phyloP scores from a whole-genome alignment of 2,329 filamentous ascomycete genomes.

The Davidsoniella virescens region DNA sequence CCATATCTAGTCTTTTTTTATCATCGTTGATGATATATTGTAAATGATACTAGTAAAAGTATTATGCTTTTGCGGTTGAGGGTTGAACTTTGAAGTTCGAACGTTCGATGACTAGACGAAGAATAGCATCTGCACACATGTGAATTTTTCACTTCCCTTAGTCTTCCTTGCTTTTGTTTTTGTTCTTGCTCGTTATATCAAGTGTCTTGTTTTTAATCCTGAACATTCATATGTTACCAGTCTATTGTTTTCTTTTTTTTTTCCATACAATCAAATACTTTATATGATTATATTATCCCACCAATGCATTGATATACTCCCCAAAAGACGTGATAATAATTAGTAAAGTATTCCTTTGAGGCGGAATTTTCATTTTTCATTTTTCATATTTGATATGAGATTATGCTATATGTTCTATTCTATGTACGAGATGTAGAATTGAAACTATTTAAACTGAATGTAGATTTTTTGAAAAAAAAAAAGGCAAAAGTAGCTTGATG shows the following conservation, averaged over 20 bases:
- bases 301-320: too few species aligned
- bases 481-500: neutral
- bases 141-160: too few species aligned
- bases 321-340: neutral
- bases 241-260: neutral
- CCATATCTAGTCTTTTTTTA: neutral
- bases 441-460: neutral
- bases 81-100: too few species aligned
- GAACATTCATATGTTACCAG: too few species aligned
- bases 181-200: neutral
- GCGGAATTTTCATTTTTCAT: neutral
- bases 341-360: neutral
- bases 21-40: too few species aligned
- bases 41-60: too few species aligned
- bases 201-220: neutral
- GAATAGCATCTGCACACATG: too few species aligned
- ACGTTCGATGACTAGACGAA: too few species aligned
- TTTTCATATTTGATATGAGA: neutral
- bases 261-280: neutral
- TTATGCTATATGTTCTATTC: neutral
- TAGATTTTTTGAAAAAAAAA: neutral
- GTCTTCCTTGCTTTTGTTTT: neutral
- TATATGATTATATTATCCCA: too few species aligned
- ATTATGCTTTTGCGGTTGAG: too few species aligned
- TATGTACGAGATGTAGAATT: neutral